phyloP scores from a whole-genome alignment of 495 filamentous ascomycete species.

The Penicillium paxilli region DNA sequence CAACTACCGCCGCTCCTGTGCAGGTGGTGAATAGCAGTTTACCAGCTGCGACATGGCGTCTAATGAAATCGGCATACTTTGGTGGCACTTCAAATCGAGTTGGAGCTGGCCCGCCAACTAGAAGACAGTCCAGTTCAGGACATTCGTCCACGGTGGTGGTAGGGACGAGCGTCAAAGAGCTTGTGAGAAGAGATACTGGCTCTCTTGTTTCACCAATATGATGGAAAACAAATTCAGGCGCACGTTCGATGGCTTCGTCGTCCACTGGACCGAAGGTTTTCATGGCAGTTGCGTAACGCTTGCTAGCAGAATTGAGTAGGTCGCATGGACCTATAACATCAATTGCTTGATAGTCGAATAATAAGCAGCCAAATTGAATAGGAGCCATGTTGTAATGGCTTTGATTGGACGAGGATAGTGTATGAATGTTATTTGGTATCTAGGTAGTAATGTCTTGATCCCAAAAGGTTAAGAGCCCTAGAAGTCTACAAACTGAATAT shows the following conservation, averaged over 20 bases:
- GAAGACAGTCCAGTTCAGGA: slow-evolving; percentile 28
- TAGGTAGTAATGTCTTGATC: no score
- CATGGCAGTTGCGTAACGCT: slow-evolving; percentile 11
- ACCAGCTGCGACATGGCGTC: slow-evolving; percentile 24
- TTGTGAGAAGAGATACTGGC: slow-evolving; percentile 22
- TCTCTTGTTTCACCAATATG: slow-evolving; percentile 31
- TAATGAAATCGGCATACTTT: slow-evolving; percentile 23
- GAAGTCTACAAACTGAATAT: no score
- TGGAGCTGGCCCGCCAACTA: slow-evolving; percentile 25
- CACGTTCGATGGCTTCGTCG: slow-evolving; percentile 7
- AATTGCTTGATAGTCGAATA: slow-evolving; percentile 31
- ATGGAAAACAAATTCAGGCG: slow-evolving; percentile 31
- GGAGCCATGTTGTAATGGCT: slow-evolving; percentile 28
- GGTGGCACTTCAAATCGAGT: slow-evolving; percentile 11
- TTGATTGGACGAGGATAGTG: no score
- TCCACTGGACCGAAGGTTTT: slow-evolving; percentile 9
- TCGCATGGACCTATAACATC: slow-evolving; percentile 35
- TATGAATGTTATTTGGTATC: no score
- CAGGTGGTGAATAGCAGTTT: slow-evolving; percentile 25
- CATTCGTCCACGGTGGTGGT: slow-evolving; percentile 25
- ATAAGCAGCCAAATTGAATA: slow-evolving; percentile 24
- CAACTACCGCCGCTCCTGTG: slow-evolving; percentile 27
- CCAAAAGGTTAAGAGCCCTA: no score
- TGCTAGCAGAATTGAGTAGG: slow-evolving; percentile 28
- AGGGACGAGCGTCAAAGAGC: slow-evolving; percentile 21